Conservation (phyloP, 2,329 filamentous ascomycete species). For the Immersiporthe knoxdaviesiana region DNA sequence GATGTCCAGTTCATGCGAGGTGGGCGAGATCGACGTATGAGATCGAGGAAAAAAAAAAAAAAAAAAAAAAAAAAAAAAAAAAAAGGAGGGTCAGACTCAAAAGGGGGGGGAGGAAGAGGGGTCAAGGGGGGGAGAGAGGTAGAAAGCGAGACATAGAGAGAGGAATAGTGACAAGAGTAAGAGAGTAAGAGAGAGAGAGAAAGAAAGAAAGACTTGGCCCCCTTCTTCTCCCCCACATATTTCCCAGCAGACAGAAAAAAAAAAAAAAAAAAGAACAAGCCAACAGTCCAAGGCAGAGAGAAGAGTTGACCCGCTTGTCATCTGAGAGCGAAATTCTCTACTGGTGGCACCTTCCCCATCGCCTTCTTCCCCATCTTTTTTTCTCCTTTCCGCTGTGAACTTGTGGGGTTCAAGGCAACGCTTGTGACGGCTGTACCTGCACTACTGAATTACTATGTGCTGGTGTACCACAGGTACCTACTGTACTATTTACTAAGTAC, state of each 20-base stretch:
- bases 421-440: not conserved
- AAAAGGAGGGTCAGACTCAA: not conserved
- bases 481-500: too few species aligned
- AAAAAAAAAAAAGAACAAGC: not conserved
- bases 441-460: too few species aligned
- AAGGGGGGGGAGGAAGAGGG: not conserved
- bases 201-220: not conserved
- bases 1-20: not conserved
- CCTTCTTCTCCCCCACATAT: not conserved
- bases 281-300: not conserved
- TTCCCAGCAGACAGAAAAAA: not conserved
- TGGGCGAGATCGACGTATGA: too few species aligned
- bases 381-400: constrained; percentile 1
- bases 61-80: too few species aligned
- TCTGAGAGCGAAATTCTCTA: constrained; percentile 1
- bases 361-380: constrained; percentile 22
- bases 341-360: constrained; percentile 16
- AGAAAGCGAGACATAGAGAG: not conserved
- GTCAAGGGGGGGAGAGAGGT: not conserved
- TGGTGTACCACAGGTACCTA: not conserved
- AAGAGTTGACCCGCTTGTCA: not conserved
- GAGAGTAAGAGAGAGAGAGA: too few species aligned
- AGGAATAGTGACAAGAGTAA: not conserved
- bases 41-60: too few species aligned
- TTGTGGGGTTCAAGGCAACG: not conserved